A percentile compares a stretch with the other conserved stretches of the same genome.
Evolutionary conservation across 2,329 filamentous ascomycete species (phyloP).

Genomic region (Knoxdaviesia proteae): DNA sequence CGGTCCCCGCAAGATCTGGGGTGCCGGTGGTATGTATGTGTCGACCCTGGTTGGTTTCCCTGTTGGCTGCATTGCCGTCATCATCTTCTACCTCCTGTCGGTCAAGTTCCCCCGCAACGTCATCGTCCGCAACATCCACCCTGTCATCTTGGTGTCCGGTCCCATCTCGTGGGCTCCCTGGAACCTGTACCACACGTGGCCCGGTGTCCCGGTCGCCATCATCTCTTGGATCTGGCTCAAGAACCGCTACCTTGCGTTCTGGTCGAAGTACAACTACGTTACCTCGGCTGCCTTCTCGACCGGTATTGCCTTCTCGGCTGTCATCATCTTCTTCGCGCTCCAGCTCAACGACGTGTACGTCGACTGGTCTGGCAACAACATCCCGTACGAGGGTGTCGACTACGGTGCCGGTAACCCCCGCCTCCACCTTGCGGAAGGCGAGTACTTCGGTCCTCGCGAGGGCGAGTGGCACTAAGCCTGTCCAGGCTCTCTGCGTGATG

Average conservation of each 20-base stretch:
- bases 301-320: slow-evolving; percentile 26
- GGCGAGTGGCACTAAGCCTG: slow-evolving; percentile 4
- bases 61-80: slow-evolving; percentile 12
- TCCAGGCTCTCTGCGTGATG: neutral
- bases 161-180: slow-evolving; percentile 16
- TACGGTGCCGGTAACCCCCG: slow-evolving; percentile 16
- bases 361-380: slow-evolving; percentile 27
- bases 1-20: slow-evolving; percentile 17
- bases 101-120: slow-evolving; percentile 13
- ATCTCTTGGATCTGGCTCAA: slow-evolving; percentile 21
- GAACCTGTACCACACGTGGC: slow-evolving; percentile 22
- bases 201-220: slow-evolving; percentile 19
- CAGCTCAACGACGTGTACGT: slow-evolving; percentile 21
- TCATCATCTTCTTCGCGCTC: slow-evolving; percentile 32
- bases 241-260: slow-evolving; percentile 14
- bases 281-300: slow-evolving; percentile 28
- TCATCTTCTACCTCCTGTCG: slow-evolving; percentile 12
- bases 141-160: slow-evolving; percentile 16
- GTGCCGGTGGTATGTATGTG: slow-evolving; percentile 15
- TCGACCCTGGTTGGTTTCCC: slow-evolving; percentile 14
- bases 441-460: slow-evolving; percentile 12
- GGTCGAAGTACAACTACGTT: slow-evolving; percentile 30
- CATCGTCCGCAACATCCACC: slow-evolving; percentile 17
- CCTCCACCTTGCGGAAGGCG: slow-evolving; percentile 11
- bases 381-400: slow-evolving; percentile 20